Conservation (phyloP, 805 yeast species). For the Cyberlindnera galapagoensis region DNA sequence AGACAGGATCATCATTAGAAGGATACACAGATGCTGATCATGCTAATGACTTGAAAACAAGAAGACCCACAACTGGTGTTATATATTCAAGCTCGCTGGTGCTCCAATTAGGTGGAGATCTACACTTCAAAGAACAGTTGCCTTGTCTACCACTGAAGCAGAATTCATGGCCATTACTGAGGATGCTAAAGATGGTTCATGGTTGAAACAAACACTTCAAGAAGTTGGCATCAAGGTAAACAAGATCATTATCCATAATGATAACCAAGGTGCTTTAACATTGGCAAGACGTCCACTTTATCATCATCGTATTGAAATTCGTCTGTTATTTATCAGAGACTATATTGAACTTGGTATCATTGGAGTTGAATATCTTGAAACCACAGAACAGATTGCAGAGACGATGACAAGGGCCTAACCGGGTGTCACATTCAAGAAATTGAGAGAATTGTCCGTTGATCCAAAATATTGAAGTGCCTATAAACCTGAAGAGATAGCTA, state of each 20-base stretch:
- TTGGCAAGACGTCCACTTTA: background rate
- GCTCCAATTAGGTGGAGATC: constrained; percentile 4
- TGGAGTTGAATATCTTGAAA: background rate
- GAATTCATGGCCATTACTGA: constrained; percentile 5
- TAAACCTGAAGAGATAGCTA: too few relatives aligned
- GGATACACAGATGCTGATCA: too few relatives aligned
- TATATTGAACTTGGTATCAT: constrained; percentile 1
- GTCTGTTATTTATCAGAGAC: constrained; percentile 1
- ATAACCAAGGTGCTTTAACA: background rate
- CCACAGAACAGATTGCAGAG: background rate
- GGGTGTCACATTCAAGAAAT: background rate
- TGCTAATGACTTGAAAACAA: too few relatives aligned
- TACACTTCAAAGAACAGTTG: constrained; percentile 2
- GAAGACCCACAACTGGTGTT: too few relatives aligned
- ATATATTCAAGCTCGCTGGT: too few relatives aligned
- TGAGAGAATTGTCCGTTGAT: background rate
- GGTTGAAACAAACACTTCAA: constrained; percentile 1
- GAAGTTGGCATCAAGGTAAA: background rate
- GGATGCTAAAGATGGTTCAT: background rate
- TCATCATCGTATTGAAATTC: constrained; percentile 1
- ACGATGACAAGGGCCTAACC: background rate
- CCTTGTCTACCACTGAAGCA: constrained; percentile 5
- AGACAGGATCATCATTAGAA: too few relatives aligned
- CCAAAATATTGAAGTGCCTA: background rate
- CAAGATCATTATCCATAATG: constrained; percentile 1